Conservation (phyloP, 306 rosid genomes). For the Gleditsia sinensis region DNA sequence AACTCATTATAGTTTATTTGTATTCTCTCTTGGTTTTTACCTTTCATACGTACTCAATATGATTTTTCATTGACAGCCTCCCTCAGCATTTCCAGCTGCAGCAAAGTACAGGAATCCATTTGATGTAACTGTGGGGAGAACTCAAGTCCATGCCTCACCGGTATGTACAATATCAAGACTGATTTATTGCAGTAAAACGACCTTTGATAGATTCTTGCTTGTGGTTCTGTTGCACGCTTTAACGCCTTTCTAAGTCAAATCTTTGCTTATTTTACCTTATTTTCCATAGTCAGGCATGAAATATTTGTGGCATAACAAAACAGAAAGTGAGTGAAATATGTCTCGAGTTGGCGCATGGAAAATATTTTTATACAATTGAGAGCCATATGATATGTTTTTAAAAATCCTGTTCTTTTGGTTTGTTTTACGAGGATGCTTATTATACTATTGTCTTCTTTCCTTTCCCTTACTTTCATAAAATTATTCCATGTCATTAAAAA, state of each 20-base stretch:
- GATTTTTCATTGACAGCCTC: conserved; percentile 52
- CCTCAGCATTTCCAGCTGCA: conserved; percentile 41
- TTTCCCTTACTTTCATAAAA: neutral
- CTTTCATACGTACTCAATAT: conserved; percentile 29
- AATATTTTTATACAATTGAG: neutral
- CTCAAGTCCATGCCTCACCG: conserved; percentile 39
- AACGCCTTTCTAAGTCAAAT: neutral
- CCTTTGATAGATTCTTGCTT: neutral
- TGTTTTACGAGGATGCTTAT: neutral
- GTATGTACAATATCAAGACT: conserved; percentile 48
- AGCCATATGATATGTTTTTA: neutral
- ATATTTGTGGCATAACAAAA: neutral
- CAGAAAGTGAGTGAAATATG: neutral
- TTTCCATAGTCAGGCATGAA: neutral
- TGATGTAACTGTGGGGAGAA: conserved; percentile 48
- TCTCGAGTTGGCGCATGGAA: neutral
- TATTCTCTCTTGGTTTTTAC: conserved; percentile 12
- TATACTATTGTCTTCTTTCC: neutral
- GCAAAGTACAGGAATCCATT: conserved; percentile 67
- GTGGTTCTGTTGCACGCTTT: neutral
- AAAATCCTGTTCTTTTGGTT: neutral
- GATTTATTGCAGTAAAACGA: conserved; percentile 5
- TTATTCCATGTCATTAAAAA: neutral
- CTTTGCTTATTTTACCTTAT: conserved; percentile 7
- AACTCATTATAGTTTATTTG: neutral